Base-by-base conservation (phyloP, 2,329 filamentous ascomycete species). In the Fusarium tanahbumbuense region DNA sequence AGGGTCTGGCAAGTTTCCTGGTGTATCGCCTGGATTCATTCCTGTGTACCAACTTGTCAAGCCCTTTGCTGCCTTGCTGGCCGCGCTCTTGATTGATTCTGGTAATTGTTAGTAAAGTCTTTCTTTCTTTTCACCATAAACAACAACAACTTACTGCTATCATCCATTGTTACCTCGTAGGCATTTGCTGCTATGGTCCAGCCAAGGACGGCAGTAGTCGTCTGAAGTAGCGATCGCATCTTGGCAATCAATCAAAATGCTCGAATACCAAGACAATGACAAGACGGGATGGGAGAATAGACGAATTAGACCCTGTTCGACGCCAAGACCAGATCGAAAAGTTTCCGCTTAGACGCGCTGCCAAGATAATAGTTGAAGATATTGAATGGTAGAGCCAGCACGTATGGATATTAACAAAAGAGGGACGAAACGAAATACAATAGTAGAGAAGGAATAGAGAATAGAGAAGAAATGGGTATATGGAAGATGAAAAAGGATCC, bases 21-120 rank as follows among this genome's bases (percentile, higher is more conserved):
- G 84, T 0, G 81, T 81, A 69, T 89, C 87, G 60, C 87, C 87
- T 0, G 87, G 88, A 71, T 87, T 85, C 78, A 89, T 88, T 60
- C 87, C 87, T 1, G 83, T 84, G 70, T 87, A 87, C 72, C 80
- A 87, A 44, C 80, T 83, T 73, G 85, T 79, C 54, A 86, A 66
- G 23, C 82, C 83, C 56, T 78, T 84, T 28, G 84, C 85, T 58
- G 85, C 81, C 20, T 82, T 84, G 52, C 77, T 77, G 4, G 85
- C 84, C 2, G 83, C 83, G 11, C 79, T 75, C 64, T 85, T 87
- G 56, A 88, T 75, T 0, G 86, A 87, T 49, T 79, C 86, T 88
- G 7, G 5, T 18, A 28, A 40, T 55, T 30, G 56, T 60, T 12
- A 52, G 42, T 53, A 10, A 32, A 8, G 6, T n/a, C 18, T 7